Conservation (phyloP, 108 stramenopile genomes). For the Skeletonema costatum region DNA sequence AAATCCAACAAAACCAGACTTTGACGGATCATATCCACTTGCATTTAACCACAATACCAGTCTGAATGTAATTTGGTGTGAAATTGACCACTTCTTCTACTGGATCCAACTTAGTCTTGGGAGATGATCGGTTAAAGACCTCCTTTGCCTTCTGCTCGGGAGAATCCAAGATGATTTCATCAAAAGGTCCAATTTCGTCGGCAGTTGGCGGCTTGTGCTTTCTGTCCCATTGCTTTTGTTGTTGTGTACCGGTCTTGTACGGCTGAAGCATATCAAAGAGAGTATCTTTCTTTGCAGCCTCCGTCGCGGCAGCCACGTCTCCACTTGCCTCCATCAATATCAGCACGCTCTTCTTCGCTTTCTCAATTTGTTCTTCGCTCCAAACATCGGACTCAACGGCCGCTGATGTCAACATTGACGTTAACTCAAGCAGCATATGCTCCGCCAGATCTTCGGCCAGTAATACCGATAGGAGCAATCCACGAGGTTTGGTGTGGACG, state of each 20-base stretch:
- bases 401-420: conserved; percentile 16
- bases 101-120: neutral
- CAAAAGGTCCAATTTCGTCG: conserved; percentile 9
- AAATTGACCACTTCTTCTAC: neutral
- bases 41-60: conserved; percentile 7
- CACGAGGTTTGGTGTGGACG: conserved; percentile 9
- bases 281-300: neutral
- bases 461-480: conserved; percentile 4
- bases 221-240: conserved; percentile 8
- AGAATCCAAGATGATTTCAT: neutral
- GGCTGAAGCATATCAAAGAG: conserved; percentile 22
- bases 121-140: neutral
- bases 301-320: neutral
- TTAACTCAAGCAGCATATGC: conserved; percentile 16
- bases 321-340: conserved; percentile 15
- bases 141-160: conserved; percentile 20
- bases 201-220: neutral
- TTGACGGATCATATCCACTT: conserved; percentile 10
- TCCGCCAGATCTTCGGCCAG: conserved; percentile 21
- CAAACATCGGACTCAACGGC: conserved; percentile 9
- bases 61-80: neutral
- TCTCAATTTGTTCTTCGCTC: conserved; percentile 1
- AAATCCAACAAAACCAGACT: conserved; percentile 8
- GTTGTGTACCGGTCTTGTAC: conserved; percentile 18
- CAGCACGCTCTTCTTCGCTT: conserved; percentile 6